A percentile compares a stretch with the other conserved stretches of the same genome.
phyloP scores from a whole-genome alignment of 78 protist genomes.

The Dictyostelium intermedium region DNA sequence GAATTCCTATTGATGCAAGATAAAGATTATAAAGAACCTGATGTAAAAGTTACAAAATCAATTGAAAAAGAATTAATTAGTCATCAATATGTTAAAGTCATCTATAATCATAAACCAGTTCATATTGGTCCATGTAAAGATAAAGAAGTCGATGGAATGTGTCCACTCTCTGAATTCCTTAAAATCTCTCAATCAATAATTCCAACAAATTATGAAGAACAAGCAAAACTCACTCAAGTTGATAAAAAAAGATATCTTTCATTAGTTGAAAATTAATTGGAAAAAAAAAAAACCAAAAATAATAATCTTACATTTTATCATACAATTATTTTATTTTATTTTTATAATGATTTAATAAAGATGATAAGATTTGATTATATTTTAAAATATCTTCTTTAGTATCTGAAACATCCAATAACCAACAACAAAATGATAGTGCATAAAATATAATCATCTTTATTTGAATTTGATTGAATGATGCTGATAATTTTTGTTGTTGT shows the following conservation, averaged over 20 bases:
- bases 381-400: background rate
- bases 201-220: slow-evolving; percentile 25
- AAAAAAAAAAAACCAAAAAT: background rate
- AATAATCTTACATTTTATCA: background rate
- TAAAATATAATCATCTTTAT: slow-evolving; percentile 19
- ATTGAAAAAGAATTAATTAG: background rate
- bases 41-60: background rate
- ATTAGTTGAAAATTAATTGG: background rate
- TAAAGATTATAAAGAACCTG: background rate
- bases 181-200: slow-evolving; percentile 29
- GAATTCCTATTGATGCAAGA: slow-evolving; percentile 53
- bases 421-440: slow-evolving; percentile 47
- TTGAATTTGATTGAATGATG: background rate
- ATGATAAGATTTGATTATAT: slow-evolving; percentile 24
- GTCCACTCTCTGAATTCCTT: slow-evolving; percentile 44
- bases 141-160: slow-evolving; percentile 67
- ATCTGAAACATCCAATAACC: slow-evolving; percentile 14
- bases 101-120: slow-evolving; percentile 35
- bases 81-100: slow-evolving; percentile 53
- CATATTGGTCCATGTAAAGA: slow-evolving; percentile 52
- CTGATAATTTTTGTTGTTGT: background rate
- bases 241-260: slow-evolving; percentile 12
- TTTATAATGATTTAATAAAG: background rate
- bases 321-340: background rate
- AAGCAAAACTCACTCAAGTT: slow-evolving; percentile 16